Evolutionary conservation across 108 stramenopile species (phyloP).

Genomic region (Aurantiochytrium sp.): DNA sequence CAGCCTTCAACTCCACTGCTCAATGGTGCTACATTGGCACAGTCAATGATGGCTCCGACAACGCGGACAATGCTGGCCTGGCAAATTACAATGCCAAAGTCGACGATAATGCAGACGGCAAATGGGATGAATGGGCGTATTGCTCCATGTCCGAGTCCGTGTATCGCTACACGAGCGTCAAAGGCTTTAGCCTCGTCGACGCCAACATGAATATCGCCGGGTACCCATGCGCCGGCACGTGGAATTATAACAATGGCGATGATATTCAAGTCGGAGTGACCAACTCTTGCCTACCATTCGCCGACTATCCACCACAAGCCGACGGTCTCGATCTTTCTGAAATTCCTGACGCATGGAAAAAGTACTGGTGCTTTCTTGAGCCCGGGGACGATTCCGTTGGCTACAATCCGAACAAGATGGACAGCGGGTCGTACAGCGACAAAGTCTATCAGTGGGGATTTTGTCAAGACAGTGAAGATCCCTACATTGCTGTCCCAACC

Average conservation of each 20-base stretch:
- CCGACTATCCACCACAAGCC: neutral
- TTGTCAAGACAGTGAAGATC: neutral
- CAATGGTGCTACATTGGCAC: neutral
- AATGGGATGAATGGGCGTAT: neutral
- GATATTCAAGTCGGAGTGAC: neutral
- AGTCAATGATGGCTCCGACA: neutral
- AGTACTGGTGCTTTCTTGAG: constrained; percentile 2
- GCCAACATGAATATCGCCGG: neutral
- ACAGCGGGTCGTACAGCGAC: neutral
- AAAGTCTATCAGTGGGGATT: neutral
- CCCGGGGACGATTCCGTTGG: neutral
- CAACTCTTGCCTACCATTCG: neutral
- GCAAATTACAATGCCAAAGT: neutral
- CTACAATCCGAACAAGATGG: neutral
- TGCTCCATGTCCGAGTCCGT: neutral
- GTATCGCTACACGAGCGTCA: neutral
- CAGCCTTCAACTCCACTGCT: neutral
- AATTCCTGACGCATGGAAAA: neutral
- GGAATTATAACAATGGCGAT: neutral
- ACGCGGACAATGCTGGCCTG: neutral
- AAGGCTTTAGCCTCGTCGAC: neutral
- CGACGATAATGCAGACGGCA: neutral
- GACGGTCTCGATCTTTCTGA: neutral
- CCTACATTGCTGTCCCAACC: neutral
- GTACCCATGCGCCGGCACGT: neutral